Evolutionary conservation across 257 asterid genomes (phyloP), one percentile per base, ranked within the genome.

Genomic region (Scutellaria minor): DNA sequence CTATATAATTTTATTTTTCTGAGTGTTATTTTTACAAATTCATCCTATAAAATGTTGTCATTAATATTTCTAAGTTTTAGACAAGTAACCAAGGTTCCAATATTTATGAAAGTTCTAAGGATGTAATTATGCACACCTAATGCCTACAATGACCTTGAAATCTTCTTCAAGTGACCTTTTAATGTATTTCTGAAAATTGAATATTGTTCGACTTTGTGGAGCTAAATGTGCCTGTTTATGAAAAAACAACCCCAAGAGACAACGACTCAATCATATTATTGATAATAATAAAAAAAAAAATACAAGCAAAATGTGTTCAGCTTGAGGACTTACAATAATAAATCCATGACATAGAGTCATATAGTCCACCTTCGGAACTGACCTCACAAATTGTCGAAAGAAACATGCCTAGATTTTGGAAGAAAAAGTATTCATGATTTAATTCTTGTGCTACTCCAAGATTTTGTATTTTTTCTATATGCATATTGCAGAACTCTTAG

Each of bases 61-160:
- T 31, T 31, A 31, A 31, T 31, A 31, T 31, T 31, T 31, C 4
- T 4, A 5, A 31, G 37, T 0, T 59, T 27, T 20, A 6, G 9
- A 42, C 55, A 64, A 44, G 35, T 22, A 39, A 39, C 9, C 64
- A 27, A 57, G 64, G 59, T 24, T 68, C 27, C 50, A 15, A 12
- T 8, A 44, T 7, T 22, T 35, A 2, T 2, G 2, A 12, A 4
- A n/a, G 35, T 11, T 15, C 6, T 1, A 37, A 60, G 46, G 57
- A 50, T 41, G 71, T 63, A 27, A 15, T 37, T 14, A 14, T 13
- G 18, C 59, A n/a, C 8, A 88, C 91, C 89, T 85, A 73, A 86
- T 88, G 24, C 88, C 88, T 13, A 86, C 91, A 24, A 88, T 82
- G 2, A 85, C 88, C 77, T 85, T 80, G 85, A 88, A 88, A 66